These are phyloP conservation scores for Starmerella asiatica DNA, from an alignment of 805 yeast species.

Conservation along the genomic window DNA sequence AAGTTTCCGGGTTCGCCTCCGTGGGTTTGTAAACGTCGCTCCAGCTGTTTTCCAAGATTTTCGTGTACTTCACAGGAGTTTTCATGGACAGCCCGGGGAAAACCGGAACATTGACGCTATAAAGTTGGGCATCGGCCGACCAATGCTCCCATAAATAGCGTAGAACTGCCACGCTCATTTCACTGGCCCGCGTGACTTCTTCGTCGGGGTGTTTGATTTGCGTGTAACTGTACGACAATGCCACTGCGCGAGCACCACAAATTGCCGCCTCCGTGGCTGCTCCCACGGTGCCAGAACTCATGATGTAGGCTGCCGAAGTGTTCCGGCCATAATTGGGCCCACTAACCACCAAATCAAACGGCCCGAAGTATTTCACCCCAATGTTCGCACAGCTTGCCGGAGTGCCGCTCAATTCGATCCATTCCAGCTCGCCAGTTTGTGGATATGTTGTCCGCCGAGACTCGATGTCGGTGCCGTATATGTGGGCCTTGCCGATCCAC, in stretches of 20 bases:
- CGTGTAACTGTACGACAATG: conserved; percentile 73
- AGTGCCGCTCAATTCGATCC: conserved; percentile 82
- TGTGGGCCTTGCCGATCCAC: conserved; percentile 97
- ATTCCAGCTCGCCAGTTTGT: conserved; percentile 26
- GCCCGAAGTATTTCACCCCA: conserved; percentile 58
- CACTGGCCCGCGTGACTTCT: conserved; percentile 50
- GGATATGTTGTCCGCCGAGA: conserved; percentile 36
- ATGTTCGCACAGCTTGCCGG: conserved; percentile 94
- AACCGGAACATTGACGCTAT: conserved; percentile 75
- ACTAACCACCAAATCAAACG: conserved; percentile 72
- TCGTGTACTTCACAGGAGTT: conserved; percentile 58
- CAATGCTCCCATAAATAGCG: conserved; percentile 47
- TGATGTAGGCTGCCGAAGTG: conserved; percentile 72
- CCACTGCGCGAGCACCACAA: conserved; percentile 49
- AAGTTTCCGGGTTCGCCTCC: conserved; percentile 23
- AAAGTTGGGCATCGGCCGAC: conserved; percentile 49
- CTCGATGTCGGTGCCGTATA: conserved; percentile 40
- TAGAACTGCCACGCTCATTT: conserved; percentile 50
- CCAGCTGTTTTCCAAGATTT: conserved; percentile 78
- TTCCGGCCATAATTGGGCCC: conserved; percentile 97
- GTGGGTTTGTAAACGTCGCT: conserved; percentile 39
- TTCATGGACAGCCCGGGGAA: conserved; percentile 38
- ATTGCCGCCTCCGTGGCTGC: conserved; percentile 92
- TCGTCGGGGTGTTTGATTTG: conserved; percentile 36
- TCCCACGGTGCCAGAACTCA: conserved; percentile 91